Evolutionary conservation across 2,329 filamentous ascomycete genomes (phyloP), one percentile per base, ranked within the genome.

Genomic region (Tolypocladium ovalisporum): DNA sequence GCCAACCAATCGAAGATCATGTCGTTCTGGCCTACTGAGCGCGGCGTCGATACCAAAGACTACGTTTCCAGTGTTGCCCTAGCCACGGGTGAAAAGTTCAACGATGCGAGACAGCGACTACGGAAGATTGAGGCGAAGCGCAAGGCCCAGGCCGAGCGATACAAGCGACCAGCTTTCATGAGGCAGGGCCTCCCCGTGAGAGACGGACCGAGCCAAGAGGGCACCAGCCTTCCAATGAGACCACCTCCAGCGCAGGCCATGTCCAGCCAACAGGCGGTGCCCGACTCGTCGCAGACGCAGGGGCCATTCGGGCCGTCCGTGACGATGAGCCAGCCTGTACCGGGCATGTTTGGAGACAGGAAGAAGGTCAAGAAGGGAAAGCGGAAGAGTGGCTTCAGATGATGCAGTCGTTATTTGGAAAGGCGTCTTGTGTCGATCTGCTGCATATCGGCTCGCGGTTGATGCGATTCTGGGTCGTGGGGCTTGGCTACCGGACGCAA

Each of bases 271-370:
- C 64, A 63, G 54, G 67, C 61, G 32, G 58, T 62, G 9, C 67
- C 67, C 1, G 64, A 60, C 54, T 74, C 71, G 29, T 71, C 70
- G 29, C 74, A 75, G 63, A 68, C 64, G 39, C 66, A 70, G 42
- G 65, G 61, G 1, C 55, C 63, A 1, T 56, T 65, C 15, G 63
- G 65, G 44, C 64, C 70, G n/a, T 64, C 65, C 3, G 60, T 71
- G 55, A 68, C 70, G n/a, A 77, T 77, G 71, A 78, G 76, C 55
- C 77, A 79, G 62, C 73, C 75, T 12, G 64, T 75, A 17, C 58
- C 70, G n/a, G 79, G 79, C 2, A 61, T 67, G 5, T 79, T 78
- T 72, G 78, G 78, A 32, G 72, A 72, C 61, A 69, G 77, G 54
- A 71, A 70, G 59, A 70, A 67, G 60, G 71, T 67, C 56, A 77